A percentile compares a stretch with the other conserved stretches of the same genome.
Conservation (phyloP, 805 yeast genomes). For the Saccharomyces kudriavzevii region DNA sequence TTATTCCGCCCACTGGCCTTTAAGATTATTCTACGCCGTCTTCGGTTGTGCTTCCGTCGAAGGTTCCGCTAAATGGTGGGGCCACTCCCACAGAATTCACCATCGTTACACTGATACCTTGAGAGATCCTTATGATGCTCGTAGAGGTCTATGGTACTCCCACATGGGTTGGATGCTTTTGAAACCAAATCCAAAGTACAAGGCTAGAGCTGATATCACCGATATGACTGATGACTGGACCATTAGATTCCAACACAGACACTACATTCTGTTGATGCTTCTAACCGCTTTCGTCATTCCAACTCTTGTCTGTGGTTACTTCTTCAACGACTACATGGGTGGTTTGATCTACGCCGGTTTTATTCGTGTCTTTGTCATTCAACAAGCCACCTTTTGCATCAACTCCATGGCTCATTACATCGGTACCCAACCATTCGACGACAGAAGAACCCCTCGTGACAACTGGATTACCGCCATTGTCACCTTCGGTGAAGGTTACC, state of each 20-base stretch:
- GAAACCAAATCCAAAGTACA: constrained; percentile 72
- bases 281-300: constrained; percentile 57
- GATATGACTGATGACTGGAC: constrained; percentile 74
- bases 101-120: constrained; percentile 79
- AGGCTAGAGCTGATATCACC: constrained; percentile 74
- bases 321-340: constrained; percentile 57
- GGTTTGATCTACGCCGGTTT: constrained; percentile 74
- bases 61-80: constrained; percentile 88
- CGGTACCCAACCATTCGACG: constrained; percentile 80
- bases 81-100: constrained; percentile 76
- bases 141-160: constrained; percentile 75
- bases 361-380: constrained; percentile 59
- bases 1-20: constrained; percentile 53
- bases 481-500: constrained; percentile 85
- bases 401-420: constrained; percentile 83
- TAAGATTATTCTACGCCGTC: constrained; percentile 57
- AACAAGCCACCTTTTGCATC: constrained; percentile 82
- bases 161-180: constrained; percentile 83
- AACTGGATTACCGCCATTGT: constrained; percentile 73
- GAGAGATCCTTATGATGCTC: constrained; percentile 82
- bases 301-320: constrained; percentile 44
- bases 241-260: constrained; percentile 75
- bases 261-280: constrained; percentile 56
- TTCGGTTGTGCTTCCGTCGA: constrained; percentile 80
- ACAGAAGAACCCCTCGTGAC: constrained; percentile 80